Base-by-base conservation (phyloP, 805 yeast species). In the Candida morakotiae region DNA sequence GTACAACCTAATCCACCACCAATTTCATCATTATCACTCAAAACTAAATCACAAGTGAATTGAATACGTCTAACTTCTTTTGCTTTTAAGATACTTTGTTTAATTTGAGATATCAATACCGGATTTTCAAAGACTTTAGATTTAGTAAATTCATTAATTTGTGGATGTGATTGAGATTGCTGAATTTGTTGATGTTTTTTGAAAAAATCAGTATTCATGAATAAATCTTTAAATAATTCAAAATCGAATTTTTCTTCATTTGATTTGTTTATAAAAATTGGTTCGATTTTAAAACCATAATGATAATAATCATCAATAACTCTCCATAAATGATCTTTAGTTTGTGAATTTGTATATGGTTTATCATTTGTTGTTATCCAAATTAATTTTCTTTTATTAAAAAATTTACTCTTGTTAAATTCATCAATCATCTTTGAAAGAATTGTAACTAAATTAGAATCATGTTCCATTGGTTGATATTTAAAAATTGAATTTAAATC, bases 361-460 rank as follows among this genome's bases (percentile, higher is more conserved):
- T 58, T 59, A 46, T 83, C 93, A 53, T 82, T 79, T 52, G 81
- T 83, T 0, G 96, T 86, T 50, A 88, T 76, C 52, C 87, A 61
- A 45, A 87, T 73, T 3, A 86, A 59, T 48, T 83, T 79, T 45
- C 74, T 76, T 30, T 69, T 70, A 34, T 76, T 75, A 53, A 71
- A 81, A 17, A 55, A 52, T 35, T 60, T 64, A 28, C 71, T 74
- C 11, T 62, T 51, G 39, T 52, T 52, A 43, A 83, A 79, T 41
- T 79, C 81, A 37, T 77, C 81, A 37, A 77, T 71, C 7, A 81
- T 58, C 16, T 65, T 63, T 23, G 65, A 67, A 31, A 87, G 64
- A 7, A 81, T 65, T 6, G 48, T 46, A 7, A 64, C 65, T 23
- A 67, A 49, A 25, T 49, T 47, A 4, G 52, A 54, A 2, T 42